Evolutionary conservation across 2,329 filamentous ascomycete genomes (phyloP).

Genomic region (Diaporthe nobilis): DNA sequence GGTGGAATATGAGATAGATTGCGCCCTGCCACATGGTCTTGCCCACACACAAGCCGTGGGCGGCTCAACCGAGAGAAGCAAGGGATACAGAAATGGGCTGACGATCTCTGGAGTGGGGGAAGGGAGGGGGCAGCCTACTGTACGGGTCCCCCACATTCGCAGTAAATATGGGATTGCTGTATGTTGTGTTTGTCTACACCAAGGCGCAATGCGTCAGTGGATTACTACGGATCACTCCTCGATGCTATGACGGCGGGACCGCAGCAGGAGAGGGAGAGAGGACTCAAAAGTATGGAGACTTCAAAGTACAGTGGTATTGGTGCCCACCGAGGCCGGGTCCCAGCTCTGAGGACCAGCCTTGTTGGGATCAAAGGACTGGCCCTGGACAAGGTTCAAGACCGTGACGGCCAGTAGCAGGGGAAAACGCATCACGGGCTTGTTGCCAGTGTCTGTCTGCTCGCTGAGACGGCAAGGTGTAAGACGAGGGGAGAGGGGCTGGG

Average conservation of each 20-base stretch:
- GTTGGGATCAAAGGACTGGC: conserved; percentile 51
- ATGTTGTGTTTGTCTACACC: conserved; percentile 51
- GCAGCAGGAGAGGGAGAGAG: not conserved
- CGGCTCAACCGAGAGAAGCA: not conserved
- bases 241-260: not conserved
- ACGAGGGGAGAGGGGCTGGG: not conserved
- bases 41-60: not conserved
- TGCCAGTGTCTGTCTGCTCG: not conserved
- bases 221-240: not conserved
- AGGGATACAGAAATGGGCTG: not conserved
- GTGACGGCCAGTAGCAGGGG: conserved; percentile 33
- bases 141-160: conserved; percentile 56
- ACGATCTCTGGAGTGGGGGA: not conserved
- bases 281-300: not conserved
- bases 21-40: not conserved
- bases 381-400: conserved; percentile 39
- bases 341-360: conserved; percentile 48
- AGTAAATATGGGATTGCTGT: conserved; percentile 57
- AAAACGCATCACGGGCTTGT: not conserved
- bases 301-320: conserved; percentile 48
- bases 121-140: not conserved
- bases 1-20: not conserved
- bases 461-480: too few species aligned
- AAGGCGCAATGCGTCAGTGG: not conserved
- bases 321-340: conserved; percentile 51